Conservation (phyloP, 495 filamentous ascomycete species). For the Penicillium daleae region DNA sequence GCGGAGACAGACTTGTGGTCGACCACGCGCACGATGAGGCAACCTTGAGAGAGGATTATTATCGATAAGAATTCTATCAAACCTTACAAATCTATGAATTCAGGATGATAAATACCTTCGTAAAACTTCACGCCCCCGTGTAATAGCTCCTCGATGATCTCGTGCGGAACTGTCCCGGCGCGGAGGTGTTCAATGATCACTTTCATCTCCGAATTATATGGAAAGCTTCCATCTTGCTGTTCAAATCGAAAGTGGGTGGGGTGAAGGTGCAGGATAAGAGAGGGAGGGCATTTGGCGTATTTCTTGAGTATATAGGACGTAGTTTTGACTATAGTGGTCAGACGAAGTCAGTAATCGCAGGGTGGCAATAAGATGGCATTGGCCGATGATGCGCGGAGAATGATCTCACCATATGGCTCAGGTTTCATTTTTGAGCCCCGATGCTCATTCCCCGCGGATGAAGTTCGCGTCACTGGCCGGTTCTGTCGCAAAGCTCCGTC, state of each 20-base stretch:
- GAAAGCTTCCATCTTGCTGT: constrained; percentile 87
- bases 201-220: constrained; percentile 89
- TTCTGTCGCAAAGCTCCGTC: constrained; percentile 41
- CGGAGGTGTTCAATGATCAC: constrained; percentile 78
- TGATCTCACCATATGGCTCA: constrained; percentile 55
- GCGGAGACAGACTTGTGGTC: constrained; percentile 75
- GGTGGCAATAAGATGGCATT: constrained; percentile 13
- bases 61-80: constrained; percentile 2
- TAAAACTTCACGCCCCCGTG: constrained; percentile 78
- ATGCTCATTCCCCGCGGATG: constrained; percentile 37
- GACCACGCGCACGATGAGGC: constrained; percentile 89
- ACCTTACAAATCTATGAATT: not conserved
- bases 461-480: constrained; percentile 40
- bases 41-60: constrained; percentile 51
- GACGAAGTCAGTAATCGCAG: constrained; percentile 8
- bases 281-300: constrained; percentile 74
- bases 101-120: constrained; percentile 60
- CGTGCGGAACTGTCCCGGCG: constrained; percentile 68
- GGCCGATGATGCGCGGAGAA: not conserved
- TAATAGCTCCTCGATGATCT: constrained; percentile 72
- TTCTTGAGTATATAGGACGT: constrained; percentile 80
- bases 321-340: constrained; percentile 58
- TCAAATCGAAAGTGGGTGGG: constrained; percentile 89
- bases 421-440: constrained; percentile 43
- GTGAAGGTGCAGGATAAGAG: constrained; percentile 84